A percentile compares a stretch with the other conserved stretches of the same genome.
phyloP scores from a whole-genome alignment of 768 basidiomycete species.

The Clitopilus hobsonii region DNA sequence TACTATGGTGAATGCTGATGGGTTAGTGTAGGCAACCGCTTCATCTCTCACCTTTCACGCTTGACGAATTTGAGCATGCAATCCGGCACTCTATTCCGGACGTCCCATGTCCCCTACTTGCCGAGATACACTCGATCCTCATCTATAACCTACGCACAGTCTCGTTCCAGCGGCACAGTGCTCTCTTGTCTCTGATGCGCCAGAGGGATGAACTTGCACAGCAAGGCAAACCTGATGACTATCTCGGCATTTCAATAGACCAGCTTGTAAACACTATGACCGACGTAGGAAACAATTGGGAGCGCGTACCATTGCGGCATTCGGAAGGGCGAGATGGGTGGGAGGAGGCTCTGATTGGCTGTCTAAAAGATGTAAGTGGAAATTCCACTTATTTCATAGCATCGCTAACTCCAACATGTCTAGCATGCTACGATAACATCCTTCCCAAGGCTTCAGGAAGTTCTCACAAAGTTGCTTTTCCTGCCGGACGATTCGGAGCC shows the following conservation, averaged over 20 bases:
- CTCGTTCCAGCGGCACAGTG: constrained; percentile 70
- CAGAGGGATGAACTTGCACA: constrained; percentile 36
- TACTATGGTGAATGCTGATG: constrained; percentile 5
- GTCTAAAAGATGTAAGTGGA: constrained; percentile 79
- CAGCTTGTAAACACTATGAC: constrained; percentile 65
- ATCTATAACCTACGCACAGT: constrained; percentile 89
- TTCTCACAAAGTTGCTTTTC: constrained; percentile 72
- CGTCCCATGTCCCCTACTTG: constrained; percentile 69
- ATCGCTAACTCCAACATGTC: constrained; percentile 5
- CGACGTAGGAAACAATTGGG: constrained; percentile 85
- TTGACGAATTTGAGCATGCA: constrained; percentile 91
- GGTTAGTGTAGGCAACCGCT: constrained; percentile 64
- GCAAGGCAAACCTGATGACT: constrained; percentile 35
- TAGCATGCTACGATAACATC: constrained; percentile 73
- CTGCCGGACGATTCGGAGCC: constrained; percentile 51
- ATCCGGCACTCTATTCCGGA: constrained; percentile 72
- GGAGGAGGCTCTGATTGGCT: constrained; percentile 88
- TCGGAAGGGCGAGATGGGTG: constrained; percentile 79
- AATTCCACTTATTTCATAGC: background rate
- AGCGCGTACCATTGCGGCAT: constrained; percentile 67
- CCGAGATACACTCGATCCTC: constrained; percentile 85
- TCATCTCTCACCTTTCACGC: constrained; percentile 79
- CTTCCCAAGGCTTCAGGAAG: constrained; percentile 68
- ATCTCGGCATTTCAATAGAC: constrained; percentile 56
- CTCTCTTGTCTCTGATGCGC: constrained; percentile 60